These are phyloP conservation scores for Cercospora berteroae DNA, from an alignment of 2,329 filamentous ascomycete genomes.

Conservation along the genomic window DNA sequence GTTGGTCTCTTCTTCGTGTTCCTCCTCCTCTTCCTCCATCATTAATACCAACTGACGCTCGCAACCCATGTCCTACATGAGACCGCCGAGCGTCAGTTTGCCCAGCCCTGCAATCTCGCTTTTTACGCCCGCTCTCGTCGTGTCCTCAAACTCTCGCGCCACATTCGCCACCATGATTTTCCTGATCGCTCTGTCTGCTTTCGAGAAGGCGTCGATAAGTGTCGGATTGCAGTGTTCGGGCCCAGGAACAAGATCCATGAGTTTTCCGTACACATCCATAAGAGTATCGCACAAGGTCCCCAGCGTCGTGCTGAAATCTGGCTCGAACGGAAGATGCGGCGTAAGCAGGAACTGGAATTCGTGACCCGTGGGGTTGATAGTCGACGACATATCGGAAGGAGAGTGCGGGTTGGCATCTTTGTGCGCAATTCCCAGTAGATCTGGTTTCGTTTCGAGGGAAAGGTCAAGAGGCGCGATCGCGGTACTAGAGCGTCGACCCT, in stretches of 20 bases:
- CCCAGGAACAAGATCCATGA: slow-evolving; percentile 71
- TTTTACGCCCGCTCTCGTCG: slow-evolving; percentile 71
- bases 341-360: slow-evolving; percentile 87
- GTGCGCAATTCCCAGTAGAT: slow-evolving; percentile 26
- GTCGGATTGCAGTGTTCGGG: slow-evolving; percentile 64
- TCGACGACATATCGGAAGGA: slow-evolving; percentile 28
- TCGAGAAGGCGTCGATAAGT: slow-evolving; percentile 82
- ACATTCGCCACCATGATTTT: slow-evolving; percentile 87
- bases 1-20: neutral
- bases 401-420: slow-evolving; percentile 21
- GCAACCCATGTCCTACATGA: slow-evolving; percentile 57
- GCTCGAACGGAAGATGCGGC: slow-evolving; percentile 90
- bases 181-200: slow-evolving; percentile 79
- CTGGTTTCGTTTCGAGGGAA: slow-evolving; percentile 19
- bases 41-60: slow-evolving; percentile 5
- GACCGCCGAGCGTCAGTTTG: slow-evolving; percentile 82
- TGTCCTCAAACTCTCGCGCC: slow-evolving; percentile 90
- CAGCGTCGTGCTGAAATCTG: slow-evolving; percentile 96
- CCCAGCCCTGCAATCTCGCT: slow-evolving; percentile 81
- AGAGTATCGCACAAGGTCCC: slow-evolving; percentile 92
- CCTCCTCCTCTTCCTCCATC: neutral
- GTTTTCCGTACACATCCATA: slow-evolving; percentile 83
- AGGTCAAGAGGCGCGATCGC: slow-evolving; percentile 48
- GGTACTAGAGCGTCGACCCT: slow-evolving; percentile 53
- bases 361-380: slow-evolving; percentile 65